Base-by-base conservation (phyloP, 306 rosid species). In the Acacia confusa region DNA sequence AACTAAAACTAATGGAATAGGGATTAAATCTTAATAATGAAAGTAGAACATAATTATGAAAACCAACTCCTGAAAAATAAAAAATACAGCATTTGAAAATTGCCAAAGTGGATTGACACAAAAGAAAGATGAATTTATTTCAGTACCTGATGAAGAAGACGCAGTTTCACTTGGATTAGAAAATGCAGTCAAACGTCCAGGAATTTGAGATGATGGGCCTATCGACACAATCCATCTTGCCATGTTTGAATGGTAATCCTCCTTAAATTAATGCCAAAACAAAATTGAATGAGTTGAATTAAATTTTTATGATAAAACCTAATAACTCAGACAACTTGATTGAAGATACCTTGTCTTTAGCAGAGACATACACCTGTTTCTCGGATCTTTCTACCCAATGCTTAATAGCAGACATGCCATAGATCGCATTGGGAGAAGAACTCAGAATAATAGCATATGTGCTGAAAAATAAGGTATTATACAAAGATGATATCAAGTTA, bases 291-390 rank as follows among this genome's bases (percentile, higher is more conserved):
- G 9, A 57, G 28, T 24, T n/a, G 64, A 50, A n/a, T 61, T 27
- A 14, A 27, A 84, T 24, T 30, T 20, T 66, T 44, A 70, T 55
- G 71, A 43, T 3, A 45, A 30, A 79, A 69, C 50, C 22, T 58
- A 25, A 67, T 34, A 68, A 75, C 13, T 25, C 40, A 68, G 6
- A 24, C 10, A 20, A 65, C 57, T 10, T 72, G 32, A 72, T 25
- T 58, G 34, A 28, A 64, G 58, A 85, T 79, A 85, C 88, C 88
- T 78, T 75, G 64, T 45, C 20, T 38, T 25, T 61, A 9, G 83
- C 71, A 48, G 50, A 17, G 48, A 15, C 20, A 78, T 30, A 1
- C 34, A 30, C 60, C 32, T 20, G 24, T 47, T 12, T 58, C 75
- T 82, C 88, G 11, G n/a, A 38, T 48, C 1, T 40, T 78, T 58